Evolutionary conservation across 2,329 filamentous ascomycete species (phyloP).

Genomic region (Phyllosticta citriasiana): DNA sequence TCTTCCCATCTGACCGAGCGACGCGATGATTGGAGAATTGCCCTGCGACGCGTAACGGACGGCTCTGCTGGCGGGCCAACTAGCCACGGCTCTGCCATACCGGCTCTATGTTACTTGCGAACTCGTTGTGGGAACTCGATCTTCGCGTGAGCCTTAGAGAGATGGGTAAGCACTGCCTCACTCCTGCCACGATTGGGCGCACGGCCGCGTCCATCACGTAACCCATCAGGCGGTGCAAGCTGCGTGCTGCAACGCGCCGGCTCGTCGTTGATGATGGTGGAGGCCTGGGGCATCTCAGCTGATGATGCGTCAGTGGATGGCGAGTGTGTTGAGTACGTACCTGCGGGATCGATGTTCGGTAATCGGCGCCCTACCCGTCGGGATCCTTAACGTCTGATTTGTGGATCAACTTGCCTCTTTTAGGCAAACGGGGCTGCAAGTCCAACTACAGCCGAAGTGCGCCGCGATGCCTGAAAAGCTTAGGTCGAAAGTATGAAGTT

Average conservation of each 20-base stretch:
- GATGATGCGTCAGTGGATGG: background rate
- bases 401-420: background rate
- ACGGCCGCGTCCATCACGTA: background rate
- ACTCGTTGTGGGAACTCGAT: background rate
- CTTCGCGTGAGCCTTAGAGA: background rate
- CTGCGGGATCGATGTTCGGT: background rate
- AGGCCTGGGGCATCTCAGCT: background rate
- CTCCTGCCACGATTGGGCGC: background rate
- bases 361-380: background rate
- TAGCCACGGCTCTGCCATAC: background rate
- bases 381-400: background rate
- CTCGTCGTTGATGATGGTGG: background rate
- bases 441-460: background rate
- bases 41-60: background rate
- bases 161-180: background rate
- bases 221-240: background rate
- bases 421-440: background rate
- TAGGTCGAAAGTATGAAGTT: background rate
- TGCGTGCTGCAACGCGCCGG: background rate
- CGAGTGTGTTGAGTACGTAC: background rate
- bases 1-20: background rate
- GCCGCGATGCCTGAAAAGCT: background rate
- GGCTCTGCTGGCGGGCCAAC: background rate
- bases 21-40: background rate
- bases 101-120: background rate